Evolutionary conservation across 2,329 filamentous ascomycete species (phyloP), one percentile per base, ranked within the genome.

Genomic region (Metarhizium album): DNA sequence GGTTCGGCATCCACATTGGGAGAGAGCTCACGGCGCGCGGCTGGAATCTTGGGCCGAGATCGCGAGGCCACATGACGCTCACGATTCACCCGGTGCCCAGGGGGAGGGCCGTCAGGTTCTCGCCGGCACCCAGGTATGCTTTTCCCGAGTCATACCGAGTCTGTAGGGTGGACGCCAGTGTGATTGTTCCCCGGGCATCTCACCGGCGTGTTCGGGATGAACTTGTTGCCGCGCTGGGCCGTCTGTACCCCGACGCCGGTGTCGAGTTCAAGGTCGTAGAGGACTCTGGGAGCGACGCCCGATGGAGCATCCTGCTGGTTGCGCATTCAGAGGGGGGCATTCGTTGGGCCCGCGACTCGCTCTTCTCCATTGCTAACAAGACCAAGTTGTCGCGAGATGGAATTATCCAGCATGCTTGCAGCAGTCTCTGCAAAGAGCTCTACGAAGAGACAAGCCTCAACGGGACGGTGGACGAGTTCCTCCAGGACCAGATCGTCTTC

Each of bases 401-500:
- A 8, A 63, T 66, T 40, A 45, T 74, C n/a, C 61, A 61, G 20
- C 66, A 71, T 45, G 64, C 79, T 8, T 70, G 75, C 5, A 60
- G 64, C 24, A 68, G 65, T n/a, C 62, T 82, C 3, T 71, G 72
- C 42, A 64, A 62, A 45, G 67, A 70, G 3, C 64, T 82, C 20
- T 66, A 67, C 49, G 60, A 66, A 2, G 76, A 80, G 56, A 63
- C 76, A 1, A 59, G 60, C 7, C 57, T 65, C 1, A 66, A 70
- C 2, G 72, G 76, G 0, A 67, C 72, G 2, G 74, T 79, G 6
- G 80, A 84, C 54, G 69, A 76, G 55, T 72, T 75, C 58, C 67
- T 83, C 14, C 78, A 83, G 62, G 81, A 83, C 61, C 80, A 84
- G 61, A 58, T 84, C 23, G 66, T 83, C 3, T 67, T 79, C 18